phyloP scores from a whole-genome alignment of 140 eudicot species.

The Stevia rebaudiana region DNA sequence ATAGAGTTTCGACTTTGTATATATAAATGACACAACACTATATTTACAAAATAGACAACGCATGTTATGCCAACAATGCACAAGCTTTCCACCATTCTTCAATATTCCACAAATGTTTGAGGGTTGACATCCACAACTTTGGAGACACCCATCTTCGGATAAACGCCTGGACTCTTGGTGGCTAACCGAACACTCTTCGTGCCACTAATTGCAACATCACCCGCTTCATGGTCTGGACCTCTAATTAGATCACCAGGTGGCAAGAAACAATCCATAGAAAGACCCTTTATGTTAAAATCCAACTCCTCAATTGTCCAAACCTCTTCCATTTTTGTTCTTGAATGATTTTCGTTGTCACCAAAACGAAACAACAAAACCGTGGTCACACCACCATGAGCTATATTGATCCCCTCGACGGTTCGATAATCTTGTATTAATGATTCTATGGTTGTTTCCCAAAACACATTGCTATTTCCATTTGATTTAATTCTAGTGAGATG shows the following conservation, averaged over 20 bases:
- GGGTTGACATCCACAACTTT: too few species aligned
- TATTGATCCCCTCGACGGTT: conserved; percentile 67
- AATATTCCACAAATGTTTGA: too few species aligned
- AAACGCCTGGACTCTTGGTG: too few species aligned
- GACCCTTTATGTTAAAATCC: conserved; percentile 79
- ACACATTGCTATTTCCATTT: conserved; percentile 46
- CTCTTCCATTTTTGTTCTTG: conserved; percentile 83
- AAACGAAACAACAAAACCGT: conserved; percentile 52
- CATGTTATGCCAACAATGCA: too few species aligned
- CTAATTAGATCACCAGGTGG: conserved; percentile 76
- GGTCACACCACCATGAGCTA: conserved; percentile 71
- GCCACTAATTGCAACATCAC: too few species aligned
- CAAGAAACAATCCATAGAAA: conserved; percentile 70
- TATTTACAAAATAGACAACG: too few species aligned
- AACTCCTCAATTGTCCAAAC: conserved; percentile 83
- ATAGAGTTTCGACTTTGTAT: too few species aligned
- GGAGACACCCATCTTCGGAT: too few species aligned
- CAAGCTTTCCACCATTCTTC: too few species aligned
- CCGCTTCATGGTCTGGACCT: too few species aligned
- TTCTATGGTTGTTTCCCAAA: conserved; percentile 94
- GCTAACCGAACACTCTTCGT: too few species aligned
- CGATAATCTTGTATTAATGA: conserved; percentile 61
- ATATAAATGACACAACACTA: too few species aligned
- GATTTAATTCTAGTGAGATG: conserved; percentile 62
- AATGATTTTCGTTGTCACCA: conserved; percentile 62